Evolutionary conservation across 2,329 filamentous ascomycete genomes (phyloP), one percentile per base, ranked within the genome.

Genomic region (Diaporthe vaccinii): DNA sequence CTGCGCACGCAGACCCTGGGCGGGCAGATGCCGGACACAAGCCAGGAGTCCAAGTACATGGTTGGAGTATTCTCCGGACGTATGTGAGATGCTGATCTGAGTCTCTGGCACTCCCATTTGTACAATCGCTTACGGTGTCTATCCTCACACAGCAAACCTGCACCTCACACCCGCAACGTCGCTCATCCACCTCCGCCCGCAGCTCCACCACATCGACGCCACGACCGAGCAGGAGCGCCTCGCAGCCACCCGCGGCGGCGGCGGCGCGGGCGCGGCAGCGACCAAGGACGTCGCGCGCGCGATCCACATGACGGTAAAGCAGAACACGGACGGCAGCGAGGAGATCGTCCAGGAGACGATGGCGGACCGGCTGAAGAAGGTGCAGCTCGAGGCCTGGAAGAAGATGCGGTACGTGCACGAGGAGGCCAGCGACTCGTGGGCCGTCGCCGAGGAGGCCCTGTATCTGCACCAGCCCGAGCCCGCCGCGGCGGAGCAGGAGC

Each of bases 201-300:
- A 98, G 81, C 93, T 98, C 76, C 95, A 98, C 84, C 95, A 98
- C 85, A 89, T 98, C 79, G 97, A 98, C 84, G 96, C 97, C 4
- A 85, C 92, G 61, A 88, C 93, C 62, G 95, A 98, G 80, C 89
- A 94, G 74, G 91, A 93, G 49, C 90, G 90, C 58, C 87, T 87
- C 57, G 79, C 80, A n/a, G 81, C 84, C 20, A 81, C 83, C 17
- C 83, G 84, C 67, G 80, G 85, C 81, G 74, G 82, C 81, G 78
- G 85, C 83, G 77, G 79, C 6, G 84, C 83, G 3, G 70, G 80
- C 78, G 7, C 82, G 70, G 79, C 83, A 72, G 78, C 72, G 0
- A 57, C 65, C 25, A 69, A 78, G 75, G 75, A 77, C 49, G 91
- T 92, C 77, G 92, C 94, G 34, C 93, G 94, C 77, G 93, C 94